Evolutionary conservation across 768 basidiomycete species (phyloP).

Genomic region (Leccinum subtestaceum): DNA sequence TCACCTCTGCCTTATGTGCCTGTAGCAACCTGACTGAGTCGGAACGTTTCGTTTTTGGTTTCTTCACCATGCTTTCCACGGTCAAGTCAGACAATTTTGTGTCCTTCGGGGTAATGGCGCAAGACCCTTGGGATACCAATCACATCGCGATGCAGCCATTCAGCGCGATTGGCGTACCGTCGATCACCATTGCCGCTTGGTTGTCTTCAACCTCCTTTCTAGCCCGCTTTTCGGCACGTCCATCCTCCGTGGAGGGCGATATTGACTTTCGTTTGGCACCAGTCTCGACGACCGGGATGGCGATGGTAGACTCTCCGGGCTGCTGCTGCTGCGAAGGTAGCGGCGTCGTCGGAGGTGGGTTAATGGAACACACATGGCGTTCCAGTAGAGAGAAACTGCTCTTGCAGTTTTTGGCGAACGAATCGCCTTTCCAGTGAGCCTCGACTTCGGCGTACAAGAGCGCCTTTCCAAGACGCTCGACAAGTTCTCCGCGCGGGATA

Average conservation of each 20-base stretch:
- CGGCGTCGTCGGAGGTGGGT: conserved; percentile 31
- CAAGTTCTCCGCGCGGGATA: conserved; percentile 76
- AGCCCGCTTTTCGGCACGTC: conserved; percentile 61
- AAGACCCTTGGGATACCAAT: conserved; percentile 14
- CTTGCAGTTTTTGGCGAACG: conserved; percentile 63
- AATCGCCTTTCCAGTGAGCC: conserved; percentile 71
- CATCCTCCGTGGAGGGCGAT: conserved; percentile 42
- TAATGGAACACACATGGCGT: conserved; percentile 64
- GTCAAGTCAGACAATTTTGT: conserved; percentile 20
- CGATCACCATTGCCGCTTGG: conserved; percentile 37
- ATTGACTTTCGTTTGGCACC: conserved; percentile 51
- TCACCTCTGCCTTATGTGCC: conserved; percentile 64
- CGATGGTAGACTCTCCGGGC: conserved; percentile 10
- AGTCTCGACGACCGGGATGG: conserved; percentile 16
- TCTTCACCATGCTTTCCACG: conserved; percentile 29
- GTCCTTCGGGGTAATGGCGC: conserved; percentile 18
- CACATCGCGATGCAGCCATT: conserved; percentile 26
- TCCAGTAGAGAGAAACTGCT: conserved; percentile 72
- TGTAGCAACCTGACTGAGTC: conserved; percentile 46
- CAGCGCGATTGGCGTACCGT: conserved; percentile 31
- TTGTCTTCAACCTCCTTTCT: conserved; percentile 48
- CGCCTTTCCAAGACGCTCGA: conserved; percentile 78
- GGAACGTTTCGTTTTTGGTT: conserved; percentile 34
- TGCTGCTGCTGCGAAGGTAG: conserved; percentile 23
- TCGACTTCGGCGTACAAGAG: conserved; percentile 81